phyloP scores from a whole-genome alignment of 768 basidiomycete species.

The Mrakia hoshinonis region DNA sequence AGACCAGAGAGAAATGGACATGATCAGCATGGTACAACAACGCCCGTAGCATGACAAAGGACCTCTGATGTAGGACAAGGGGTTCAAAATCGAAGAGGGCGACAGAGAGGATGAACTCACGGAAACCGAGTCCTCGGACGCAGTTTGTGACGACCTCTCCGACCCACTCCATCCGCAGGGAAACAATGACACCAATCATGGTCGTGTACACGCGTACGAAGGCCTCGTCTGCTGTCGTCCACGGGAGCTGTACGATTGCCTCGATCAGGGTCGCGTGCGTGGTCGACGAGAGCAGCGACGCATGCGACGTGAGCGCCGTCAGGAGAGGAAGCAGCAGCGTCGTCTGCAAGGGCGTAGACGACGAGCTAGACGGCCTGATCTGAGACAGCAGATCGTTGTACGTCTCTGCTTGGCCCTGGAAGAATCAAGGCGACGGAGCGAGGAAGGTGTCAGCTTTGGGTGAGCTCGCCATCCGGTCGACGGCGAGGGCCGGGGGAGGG shows the following conservation, averaged over 20 bases:
- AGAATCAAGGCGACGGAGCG: neutral
- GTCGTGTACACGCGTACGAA: slow-evolving; percentile 82
- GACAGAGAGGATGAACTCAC: slow-evolving; percentile 45
- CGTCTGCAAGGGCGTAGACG: slow-evolving; percentile 8
- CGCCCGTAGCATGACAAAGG: neutral
- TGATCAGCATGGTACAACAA: neutral
- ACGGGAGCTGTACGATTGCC: slow-evolving; percentile 77
- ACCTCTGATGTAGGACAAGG: neutral
- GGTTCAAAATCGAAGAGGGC: neutral
- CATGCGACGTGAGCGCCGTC: slow-evolving; percentile 77
- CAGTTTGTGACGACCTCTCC: slow-evolving; percentile 72
- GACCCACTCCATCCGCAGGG: slow-evolving; percentile 83
- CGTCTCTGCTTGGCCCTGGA: slow-evolving; percentile 60
- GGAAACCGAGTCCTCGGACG: slow-evolving; percentile 77
- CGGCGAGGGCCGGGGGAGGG: neutral
- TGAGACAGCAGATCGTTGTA: slow-evolving; percentile 86
- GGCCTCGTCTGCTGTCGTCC: slow-evolving; percentile 67
- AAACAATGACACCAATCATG: slow-evolving; percentile 84
- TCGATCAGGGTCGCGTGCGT: slow-evolving; percentile 71
- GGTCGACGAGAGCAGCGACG: slow-evolving; percentile 68
- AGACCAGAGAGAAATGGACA: too few species aligned
- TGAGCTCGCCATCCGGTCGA: neutral
- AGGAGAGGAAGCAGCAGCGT: slow-evolving; percentile 47
- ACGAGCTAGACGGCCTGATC: slow-evolving; percentile 45
- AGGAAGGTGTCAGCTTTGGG: neutral